Conservation (phyloP, 805 yeast genomes). For the Zygosaccharomyces bailii region DNA sequence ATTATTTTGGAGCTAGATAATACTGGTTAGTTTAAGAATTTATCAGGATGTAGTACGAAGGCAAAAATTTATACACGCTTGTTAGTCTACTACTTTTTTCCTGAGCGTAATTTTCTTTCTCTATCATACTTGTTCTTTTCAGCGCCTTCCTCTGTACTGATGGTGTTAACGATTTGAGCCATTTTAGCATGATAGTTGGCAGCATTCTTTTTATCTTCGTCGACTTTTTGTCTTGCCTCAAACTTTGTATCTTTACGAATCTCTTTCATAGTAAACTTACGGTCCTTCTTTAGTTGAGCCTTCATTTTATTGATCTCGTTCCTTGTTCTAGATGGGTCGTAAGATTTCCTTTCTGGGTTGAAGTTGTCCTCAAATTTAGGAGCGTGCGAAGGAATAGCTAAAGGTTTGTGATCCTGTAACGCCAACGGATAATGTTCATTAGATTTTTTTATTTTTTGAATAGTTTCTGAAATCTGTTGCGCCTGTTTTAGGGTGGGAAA, state of each 20-base stretch:
- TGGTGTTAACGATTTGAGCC: constrained; percentile 79
- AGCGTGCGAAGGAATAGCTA: constrained; percentile 78
- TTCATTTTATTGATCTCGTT: constrained; percentile 80
- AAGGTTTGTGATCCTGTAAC: constrained; percentile 77
- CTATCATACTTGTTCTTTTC: constrained; percentile 90
- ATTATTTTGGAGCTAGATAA: background rate
- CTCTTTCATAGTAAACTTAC: constrained; percentile 82
- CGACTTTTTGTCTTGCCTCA: constrained; percentile 79
- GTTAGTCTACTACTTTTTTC: constrained; percentile 34
- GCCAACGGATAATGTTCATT: constrained; percentile 65
- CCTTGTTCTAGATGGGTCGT: constrained; percentile 77
- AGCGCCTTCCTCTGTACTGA: constrained; percentile 91
- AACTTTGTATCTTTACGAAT: constrained; percentile 85
- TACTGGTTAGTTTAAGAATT: background rate
- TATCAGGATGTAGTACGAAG: too few relatives aligned
- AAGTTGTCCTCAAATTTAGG: constrained; percentile 95
- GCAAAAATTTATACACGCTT: too few relatives aligned
- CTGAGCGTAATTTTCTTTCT: constrained; percentile 66
- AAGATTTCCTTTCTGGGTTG: constrained; percentile 91
- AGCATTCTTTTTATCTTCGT: constrained; percentile 70
- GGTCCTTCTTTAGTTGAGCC: constrained; percentile 86
- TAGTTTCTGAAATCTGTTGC: constrained; percentile 40
- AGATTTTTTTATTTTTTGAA: constrained; percentile 49
- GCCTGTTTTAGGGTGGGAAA: constrained; percentile 38
- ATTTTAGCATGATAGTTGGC: constrained; percentile 84